Base-by-base conservation (phyloP, 495 filamentous ascomycete species). In the Aspergillus avenaceus region DNA sequence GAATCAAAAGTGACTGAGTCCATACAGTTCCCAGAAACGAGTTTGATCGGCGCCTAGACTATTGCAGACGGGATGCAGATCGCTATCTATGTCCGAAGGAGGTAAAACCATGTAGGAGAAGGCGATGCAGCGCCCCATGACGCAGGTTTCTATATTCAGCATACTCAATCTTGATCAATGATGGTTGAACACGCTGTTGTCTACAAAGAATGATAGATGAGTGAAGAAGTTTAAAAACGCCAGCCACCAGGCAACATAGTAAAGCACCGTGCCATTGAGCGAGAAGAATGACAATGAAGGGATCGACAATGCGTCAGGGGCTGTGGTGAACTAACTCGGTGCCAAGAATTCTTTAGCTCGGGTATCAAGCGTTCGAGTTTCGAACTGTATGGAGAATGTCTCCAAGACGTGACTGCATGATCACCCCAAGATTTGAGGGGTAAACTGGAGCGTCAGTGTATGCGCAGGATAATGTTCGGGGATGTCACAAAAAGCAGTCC, bases 1-100 rank as follows among this genome's bases (percentile, higher is more conserved):
- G 32, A 36, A 36, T 13, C n/a, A 8, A 38, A 3, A 21, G 6
- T 38, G 7, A 38, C 7, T 13, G 2, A 38, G 16, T 21, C 14
- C 34, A 21, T 38, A 26, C 40, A 24, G 40, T 25, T 43, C 22
- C 4, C 41, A 26, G 21, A 27, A 28, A 43, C 41, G 41, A 43
- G 41, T 6, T 24, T 24, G 26, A 18, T 26, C 22, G 26, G n/a
- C 23, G 21, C 1, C 40, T n/a, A n/a, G 16, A 43, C 7, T 2
- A 41, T 18, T 41, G 18, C n/a, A n/a, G 28, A 13, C 8, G n/a
- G n/a, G n/a, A 31, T 9, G 34, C 34, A 19, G 34, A 38, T 38
- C 34, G 34, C 34, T 21, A 38, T 38, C 34, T 38, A 18, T n/a
- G 6, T 13, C 78, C 81, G 21, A 81, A 55, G n/a, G n/a, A n/a